Conservation (phyloP, 805 yeast genomes). For the Candida boleticola region DNA sequence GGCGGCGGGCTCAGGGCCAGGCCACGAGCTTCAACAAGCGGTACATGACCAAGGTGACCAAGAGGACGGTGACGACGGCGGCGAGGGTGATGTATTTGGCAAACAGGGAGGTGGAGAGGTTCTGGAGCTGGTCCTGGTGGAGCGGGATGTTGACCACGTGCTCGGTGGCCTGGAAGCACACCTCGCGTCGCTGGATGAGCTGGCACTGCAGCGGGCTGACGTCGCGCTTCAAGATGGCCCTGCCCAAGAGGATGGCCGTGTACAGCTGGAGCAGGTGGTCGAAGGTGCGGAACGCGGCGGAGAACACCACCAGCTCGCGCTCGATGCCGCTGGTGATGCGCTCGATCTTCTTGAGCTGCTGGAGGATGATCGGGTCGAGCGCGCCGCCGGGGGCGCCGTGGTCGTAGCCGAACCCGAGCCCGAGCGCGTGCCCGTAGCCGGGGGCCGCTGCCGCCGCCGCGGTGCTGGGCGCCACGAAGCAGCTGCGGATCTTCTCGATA, state of each 20-base stretch:
- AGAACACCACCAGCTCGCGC: conserved; percentile 29
- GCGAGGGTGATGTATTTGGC: conserved; percentile 23
- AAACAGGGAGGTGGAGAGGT: conserved; percentile 19
- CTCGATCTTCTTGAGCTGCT: conserved; percentile 34
- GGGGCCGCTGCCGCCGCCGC: no score
- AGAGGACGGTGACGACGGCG: conserved; percentile 21
- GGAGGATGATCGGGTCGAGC: conserved; percentile 20
- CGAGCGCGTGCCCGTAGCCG: no score
- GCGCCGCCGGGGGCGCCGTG: conserved; percentile 7
- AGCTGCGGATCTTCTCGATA: conserved; percentile 12
- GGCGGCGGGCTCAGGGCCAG: background rate
- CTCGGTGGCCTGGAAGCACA: conserved; percentile 42
- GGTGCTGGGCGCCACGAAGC: background rate
- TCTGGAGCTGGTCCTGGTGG: conserved; percentile 28
- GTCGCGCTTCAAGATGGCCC: conserved; percentile 37
- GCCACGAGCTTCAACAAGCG: conserved; percentile 23
- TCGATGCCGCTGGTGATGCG: conserved; percentile 38
- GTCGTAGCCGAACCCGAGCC: no score
- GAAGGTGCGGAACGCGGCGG: conserved; percentile 27
- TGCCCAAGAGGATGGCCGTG: conserved; percentile 37
- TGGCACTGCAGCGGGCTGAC: conserved; percentile 27
- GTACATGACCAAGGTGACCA: conserved; percentile 24
- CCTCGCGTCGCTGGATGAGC: conserved; percentile 33
- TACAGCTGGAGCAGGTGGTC: conserved; percentile 36
- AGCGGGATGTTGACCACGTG: conserved; percentile 42